Percentiles rank a stretch among this genome's conserved stretches.
Evolutionary conservation across 805 yeast species (phyloP).

Genomic region (Zygotorulaspora florentina): DNA sequence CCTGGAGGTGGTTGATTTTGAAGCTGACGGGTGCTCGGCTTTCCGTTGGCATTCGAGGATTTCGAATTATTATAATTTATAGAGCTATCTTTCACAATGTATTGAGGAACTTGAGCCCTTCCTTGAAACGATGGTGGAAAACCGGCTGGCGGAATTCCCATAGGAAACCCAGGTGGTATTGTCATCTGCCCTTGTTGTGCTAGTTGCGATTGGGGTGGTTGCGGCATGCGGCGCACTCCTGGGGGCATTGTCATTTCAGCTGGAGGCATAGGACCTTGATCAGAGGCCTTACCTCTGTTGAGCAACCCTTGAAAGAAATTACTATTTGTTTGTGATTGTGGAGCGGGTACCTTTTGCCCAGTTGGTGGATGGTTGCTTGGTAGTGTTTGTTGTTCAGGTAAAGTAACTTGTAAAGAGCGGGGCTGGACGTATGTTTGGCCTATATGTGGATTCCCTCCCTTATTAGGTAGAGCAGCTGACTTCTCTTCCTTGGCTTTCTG

Average conservation of each 20-base stretch:
- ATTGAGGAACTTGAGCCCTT: conserved; percentile 12
- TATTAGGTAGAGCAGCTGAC: not conserved
- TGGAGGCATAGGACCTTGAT: conserved; percentile 9
- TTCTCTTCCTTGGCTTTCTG: conserved; percentile 3
- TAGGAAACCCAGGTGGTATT: conserved; percentile 18
- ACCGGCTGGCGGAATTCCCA: conserved; percentile 25
- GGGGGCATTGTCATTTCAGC: conserved; percentile 17
- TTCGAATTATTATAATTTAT: not conserved
- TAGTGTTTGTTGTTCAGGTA: not conserved
- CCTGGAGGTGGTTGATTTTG: conserved; percentile 14
- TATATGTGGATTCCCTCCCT: not conserved
- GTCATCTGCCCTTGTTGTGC: conserved; percentile 14
- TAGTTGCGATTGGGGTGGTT: conserved; percentile 10
- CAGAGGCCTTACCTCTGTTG: conserved; percentile 26
- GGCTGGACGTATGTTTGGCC: not conserved
- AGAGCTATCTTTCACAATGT: conserved; percentile 5
- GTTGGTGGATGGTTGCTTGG: conserved; percentile 1
- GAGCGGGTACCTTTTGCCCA: conserved; percentile 2
- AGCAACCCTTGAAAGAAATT: conserved; percentile 32
- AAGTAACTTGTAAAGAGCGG: not conserved
- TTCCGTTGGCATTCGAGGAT: not conserved
- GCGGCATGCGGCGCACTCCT: conserved; percentile 3
- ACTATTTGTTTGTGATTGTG: conserved; percentile 20
- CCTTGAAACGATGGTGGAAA: conserved; percentile 18
- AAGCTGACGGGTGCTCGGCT: conserved; percentile 1